These are phyloP conservation scores for Artemisia tridentata DNA, from an alignment of 129 eudicot genomes.

Conservation along the genomic window DNA sequence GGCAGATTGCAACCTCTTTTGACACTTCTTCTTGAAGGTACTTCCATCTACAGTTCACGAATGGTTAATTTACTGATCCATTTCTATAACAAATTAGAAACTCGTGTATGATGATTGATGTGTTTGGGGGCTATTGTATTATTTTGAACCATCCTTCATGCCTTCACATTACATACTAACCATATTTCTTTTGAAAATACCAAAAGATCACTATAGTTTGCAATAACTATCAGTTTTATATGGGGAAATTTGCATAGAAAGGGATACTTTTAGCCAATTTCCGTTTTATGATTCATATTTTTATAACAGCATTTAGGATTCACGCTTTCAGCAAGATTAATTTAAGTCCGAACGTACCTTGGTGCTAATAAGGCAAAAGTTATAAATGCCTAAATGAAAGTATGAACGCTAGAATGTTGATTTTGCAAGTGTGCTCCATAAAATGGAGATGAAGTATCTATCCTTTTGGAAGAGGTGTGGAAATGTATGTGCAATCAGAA, in stretches of 20 bases:
- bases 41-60: neutral
- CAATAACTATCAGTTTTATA: too few species aligned
- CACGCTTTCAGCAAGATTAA: neutral
- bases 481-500: neutral
- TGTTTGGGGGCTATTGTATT: neutral
- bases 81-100: neutral
- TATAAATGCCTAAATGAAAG: neutral
- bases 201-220: neutral
- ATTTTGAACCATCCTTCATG: neutral
- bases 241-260: neutral
- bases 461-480: neutral
- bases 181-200: neutral
- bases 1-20: constrained; percentile 93
- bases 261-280: neutral
- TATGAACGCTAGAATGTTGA: neutral
- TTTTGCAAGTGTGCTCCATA: neutral
- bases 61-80: neutral
- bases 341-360: neutral
- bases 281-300: neutral
- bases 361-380: neutral
- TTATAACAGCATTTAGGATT: neutral
- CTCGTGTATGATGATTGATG: neutral
- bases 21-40: constrained; percentile 83
- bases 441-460: neutral
- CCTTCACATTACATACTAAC: neutral